phyloP scores from a whole-genome alignment of 768 basidiomycete genomes.

The Xerocomellus intermedius region DNA sequence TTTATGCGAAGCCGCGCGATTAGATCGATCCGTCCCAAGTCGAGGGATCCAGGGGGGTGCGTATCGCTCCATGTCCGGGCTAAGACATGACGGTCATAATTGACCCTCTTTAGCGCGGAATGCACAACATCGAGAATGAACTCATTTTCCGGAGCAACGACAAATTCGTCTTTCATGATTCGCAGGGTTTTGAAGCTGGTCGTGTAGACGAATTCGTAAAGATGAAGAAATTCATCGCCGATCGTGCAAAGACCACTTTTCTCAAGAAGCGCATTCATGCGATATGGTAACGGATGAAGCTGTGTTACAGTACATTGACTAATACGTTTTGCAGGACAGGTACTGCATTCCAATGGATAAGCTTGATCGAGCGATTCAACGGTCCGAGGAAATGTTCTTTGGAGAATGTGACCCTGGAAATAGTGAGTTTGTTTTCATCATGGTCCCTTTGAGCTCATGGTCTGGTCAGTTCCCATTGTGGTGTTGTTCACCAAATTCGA shows the following conservation, averaged over 20 bases:
- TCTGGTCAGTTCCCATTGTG: background rate
- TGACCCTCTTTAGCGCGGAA: background rate
- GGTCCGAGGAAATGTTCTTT: too few relatives aligned
- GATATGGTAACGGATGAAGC: too few relatives aligned
- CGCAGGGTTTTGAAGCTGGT: background rate
- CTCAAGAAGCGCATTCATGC: too few relatives aligned
- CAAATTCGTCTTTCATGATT: too few relatives aligned
- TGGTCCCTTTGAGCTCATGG: background rate
- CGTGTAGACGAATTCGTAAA: too few relatives aligned
- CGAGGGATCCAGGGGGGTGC: background rate
- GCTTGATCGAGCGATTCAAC: too few relatives aligned
- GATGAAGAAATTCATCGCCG: too few relatives aligned
- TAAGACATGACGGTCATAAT: too few relatives aligned
- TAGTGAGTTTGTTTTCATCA: too few relatives aligned
- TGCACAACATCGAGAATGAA: background rate
- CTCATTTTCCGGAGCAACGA: constrained; percentile 1
- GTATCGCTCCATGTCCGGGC: background rate
- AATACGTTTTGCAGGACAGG: background rate
- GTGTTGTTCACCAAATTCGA: constrained; percentile 7
- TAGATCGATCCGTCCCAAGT: constrained; percentile 5
- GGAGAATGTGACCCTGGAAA: too few relatives aligned
- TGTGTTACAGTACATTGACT: background rate
- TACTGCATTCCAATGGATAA: constrained; percentile 11
- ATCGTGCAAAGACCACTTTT: too few relatives aligned
- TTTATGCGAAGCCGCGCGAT: background rate